These are phyloP conservation scores for Cytospora chrysosperma DNA, from an alignment of 2,329 filamentous ascomycete species.

Conservation along the genomic window DNA sequence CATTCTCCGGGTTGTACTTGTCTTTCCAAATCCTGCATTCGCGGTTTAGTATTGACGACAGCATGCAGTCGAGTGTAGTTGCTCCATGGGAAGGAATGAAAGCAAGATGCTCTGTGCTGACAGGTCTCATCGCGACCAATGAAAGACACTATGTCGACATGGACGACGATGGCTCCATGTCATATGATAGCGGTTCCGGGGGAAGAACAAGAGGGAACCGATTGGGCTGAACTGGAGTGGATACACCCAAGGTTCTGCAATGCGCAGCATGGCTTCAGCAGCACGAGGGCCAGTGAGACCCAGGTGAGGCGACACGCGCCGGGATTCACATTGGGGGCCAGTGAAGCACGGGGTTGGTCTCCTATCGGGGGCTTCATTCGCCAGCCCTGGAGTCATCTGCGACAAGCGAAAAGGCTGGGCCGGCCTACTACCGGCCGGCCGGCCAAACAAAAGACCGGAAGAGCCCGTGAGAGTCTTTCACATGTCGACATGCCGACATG, in stretches of 20 bases:
- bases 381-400: not conserved
- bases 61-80: conserved; percentile 12
- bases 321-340: not conserved
- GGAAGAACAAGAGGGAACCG: not conserved
- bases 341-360: not conserved
- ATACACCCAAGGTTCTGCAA: not conserved
- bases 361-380: not conserved
- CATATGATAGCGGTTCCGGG: not conserved
- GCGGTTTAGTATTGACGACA: not conserved
- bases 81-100: not conserved
- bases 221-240: not conserved
- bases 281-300: conserved; percentile 4
- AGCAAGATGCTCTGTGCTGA: not conserved
- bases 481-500: not conserved
- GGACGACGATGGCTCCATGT: not conserved
- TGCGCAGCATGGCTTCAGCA: conserved; percentile 5
- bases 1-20: conserved; percentile 68
- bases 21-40: conserved; percentile 93
- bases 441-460: not conserved
- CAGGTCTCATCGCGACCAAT: not conserved
- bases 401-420: not conserved
- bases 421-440: conserved; percentile 1
- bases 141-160: not conserved
- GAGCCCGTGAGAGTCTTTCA: not conserved
- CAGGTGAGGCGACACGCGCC: not conserved